phyloP scores from a whole-genome alignment of 441 rosid species.

The Bocquillonia castaneifolia region DNA sequence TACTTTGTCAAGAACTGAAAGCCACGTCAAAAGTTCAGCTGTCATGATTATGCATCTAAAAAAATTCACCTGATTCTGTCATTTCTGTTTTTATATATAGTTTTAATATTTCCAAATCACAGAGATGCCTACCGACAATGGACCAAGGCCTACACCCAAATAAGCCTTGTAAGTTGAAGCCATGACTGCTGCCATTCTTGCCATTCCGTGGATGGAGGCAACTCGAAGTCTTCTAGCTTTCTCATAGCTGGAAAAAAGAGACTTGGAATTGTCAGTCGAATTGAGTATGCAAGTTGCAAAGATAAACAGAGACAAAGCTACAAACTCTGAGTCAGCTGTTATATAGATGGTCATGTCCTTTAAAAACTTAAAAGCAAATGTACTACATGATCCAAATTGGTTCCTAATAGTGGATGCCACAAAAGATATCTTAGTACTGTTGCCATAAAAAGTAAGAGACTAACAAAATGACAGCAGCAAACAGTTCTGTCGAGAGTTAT shows the following conservation, averaged over 20 bases:
- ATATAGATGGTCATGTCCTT: too few species aligned
- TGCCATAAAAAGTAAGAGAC: background rate
- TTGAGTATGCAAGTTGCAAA: background rate
- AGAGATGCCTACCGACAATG: slow-evolving; percentile 54
- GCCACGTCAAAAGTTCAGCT: slow-evolving; percentile 3
- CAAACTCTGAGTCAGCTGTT: background rate
- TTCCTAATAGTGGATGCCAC: slow-evolving; percentile 1
- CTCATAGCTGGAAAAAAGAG: slow-evolving; percentile 54
- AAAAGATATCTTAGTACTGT: background rate
- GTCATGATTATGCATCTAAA: background rate
- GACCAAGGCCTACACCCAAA: slow-evolving; percentile 95
- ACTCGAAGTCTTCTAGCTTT: slow-evolving; percentile 68
- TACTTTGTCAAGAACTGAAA: slow-evolving; percentile 76
- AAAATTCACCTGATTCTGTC: background rate
- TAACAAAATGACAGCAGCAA: background rate
- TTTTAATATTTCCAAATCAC: background rate
- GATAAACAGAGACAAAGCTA: background rate
- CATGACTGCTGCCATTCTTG: slow-evolving; percentile 95
- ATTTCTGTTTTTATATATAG: background rate
- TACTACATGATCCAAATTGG: background rate
- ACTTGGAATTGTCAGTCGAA: slow-evolving; percentile 6
- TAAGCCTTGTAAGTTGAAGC: slow-evolving; percentile 90
- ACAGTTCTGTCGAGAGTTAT: background rate
- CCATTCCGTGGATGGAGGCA: slow-evolving; percentile 84
- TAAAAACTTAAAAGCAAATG: background rate